Evolutionary conservation across 2,329 filamentous ascomycete species (phyloP), one percentile per base, ranked within the genome.

Genomic region (Clonostachys chloroleuca): DNA sequence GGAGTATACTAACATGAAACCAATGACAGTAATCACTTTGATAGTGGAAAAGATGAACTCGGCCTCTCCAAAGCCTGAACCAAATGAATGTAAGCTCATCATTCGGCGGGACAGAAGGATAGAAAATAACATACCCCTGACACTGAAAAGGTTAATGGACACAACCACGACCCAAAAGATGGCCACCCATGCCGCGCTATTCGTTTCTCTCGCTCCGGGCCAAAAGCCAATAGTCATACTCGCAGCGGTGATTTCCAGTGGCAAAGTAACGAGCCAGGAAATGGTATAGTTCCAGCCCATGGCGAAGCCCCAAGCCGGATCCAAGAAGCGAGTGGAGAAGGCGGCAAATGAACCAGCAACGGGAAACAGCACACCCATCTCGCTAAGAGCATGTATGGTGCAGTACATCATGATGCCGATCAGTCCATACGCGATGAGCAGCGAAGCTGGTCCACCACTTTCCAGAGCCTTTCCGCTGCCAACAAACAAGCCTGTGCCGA

Each of bases 271-370:
- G 3, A 95, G 77, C 91, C 92, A 96, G 67, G 95, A 87, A 55
- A 96, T 65, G 5, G 88, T 89, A 64, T 96, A 95, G 77, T 95
- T 95, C 90, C 90, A 95, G 14, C 90, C 91, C 88, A 96, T 95
- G 42, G 90, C 89, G 60, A 95, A 95, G 0, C 91, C 91, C 90
- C 90, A 96, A 1, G 92, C 91, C 1, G 92, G 92, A 60, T 96
- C 91, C 16, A 97, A 68, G 59, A 97, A 96, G 16, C 92, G 83
- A 30, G 90, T 96, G 16, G 92, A 94, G 69, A 92, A 96, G 7
- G 90, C 85, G 1, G 90, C 89, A 63, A 96, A 97, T 4, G 91
- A 95, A 47, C 92, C 92, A 18, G 92, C 88, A 24, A 96, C 87
- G 5, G 92, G 92, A 56, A 92, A 96, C 13, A 91, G 70, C 16